Percentiles rank a stretch among this genome's conserved stretches.
Evolutionary conservation across 768 basidiomycete genomes (phyloP).

Genomic region (Hydnomerulius pinastri): DNA sequence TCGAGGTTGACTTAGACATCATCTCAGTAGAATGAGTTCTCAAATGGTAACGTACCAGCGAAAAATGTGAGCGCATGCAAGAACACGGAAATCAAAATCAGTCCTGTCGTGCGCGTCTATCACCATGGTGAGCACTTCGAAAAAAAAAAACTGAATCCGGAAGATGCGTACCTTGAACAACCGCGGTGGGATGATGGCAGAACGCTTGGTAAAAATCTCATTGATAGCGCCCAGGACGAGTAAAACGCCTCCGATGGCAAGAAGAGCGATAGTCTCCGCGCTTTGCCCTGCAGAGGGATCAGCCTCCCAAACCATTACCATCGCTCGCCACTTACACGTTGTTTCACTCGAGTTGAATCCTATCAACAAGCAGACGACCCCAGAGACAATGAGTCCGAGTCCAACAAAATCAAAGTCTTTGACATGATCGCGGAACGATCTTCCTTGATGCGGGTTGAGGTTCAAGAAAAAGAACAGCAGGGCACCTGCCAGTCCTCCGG

Average conservation of each 20-base stretch:
- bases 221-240: slow-evolving; percentile 34
- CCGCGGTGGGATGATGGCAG: slow-evolving; percentile 42
- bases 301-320: background rate
- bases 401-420: slow-evolving; percentile 43
- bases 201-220: slow-evolving; percentile 34
- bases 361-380: slow-evolving; percentile 39
- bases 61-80: slow-evolving; percentile 38
- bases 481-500: slow-evolving; percentile 34
- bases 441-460: slow-evolving; percentile 35
- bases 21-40: background rate
- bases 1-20: background rate
- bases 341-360: slow-evolving; percentile 40
- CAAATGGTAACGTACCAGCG: slow-evolving; percentile 20
- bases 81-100: slow-evolving; percentile 33
- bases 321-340: slow-evolving; percentile 23
- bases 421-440: slow-evolving; percentile 32
- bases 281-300: slow-evolving; percentile 25
- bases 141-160: background rate
- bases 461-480: slow-evolving; percentile 38
- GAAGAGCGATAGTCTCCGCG: slow-evolving; percentile 36
- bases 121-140: background rate
- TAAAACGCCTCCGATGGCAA: slow-evolving; percentile 35
- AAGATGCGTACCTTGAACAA: slow-evolving; percentile 37
- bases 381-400: slow-evolving; percentile 34
- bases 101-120: slow-evolving; percentile 40